Evolutionary conservation across 2,329 filamentous ascomycete genomes (phyloP), one percentile per base, ranked within the genome.

Genomic region (Orbilia oligospora): DNA sequence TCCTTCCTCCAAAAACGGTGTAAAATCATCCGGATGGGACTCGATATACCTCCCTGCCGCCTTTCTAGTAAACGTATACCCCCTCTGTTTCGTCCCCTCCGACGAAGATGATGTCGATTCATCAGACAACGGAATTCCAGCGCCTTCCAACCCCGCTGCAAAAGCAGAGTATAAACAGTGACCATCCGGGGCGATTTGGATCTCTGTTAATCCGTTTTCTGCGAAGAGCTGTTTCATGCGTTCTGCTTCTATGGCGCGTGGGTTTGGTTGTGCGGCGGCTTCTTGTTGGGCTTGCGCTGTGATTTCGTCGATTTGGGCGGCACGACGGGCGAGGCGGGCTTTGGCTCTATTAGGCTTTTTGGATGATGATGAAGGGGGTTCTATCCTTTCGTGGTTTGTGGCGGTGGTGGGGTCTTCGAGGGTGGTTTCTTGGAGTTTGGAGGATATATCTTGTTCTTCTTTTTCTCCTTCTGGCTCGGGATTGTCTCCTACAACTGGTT

Each of bases 131-230:
- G 72, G 51, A 36, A 75, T 56, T n/a, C 27, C 48, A 2, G 68
- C 67, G 12, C 66, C 44, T 68, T 85, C 85, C 67, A 97, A 87
- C 85, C 97, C 94, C 84, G 96, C 93, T 27, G 95, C 94, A 64
- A 98, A 88, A 0, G 96, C 94, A 16, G 93, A 92, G 85, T 98
- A 99, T 16, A 99, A 86, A 83, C 96, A 99, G 85, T 99, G 96
- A 0, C 96, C 96, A 84, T 99, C 95, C 0, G 96, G 93, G 46
- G 89, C 89, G 72, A 99, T 94, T 75, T 93, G 90, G 81, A 92
- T 89, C 86, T 97, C 93, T 20, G 86, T 86, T 16, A 98, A 87
- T 0, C 87, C 87, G 72, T 91, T 86, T 53, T 87, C 86, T 68
- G 87, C 85, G 83, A 97, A 91, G 48, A 89, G 88, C 30, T 86